Percentiles rank a stretch among this genome's conserved stretches.
Evolutionary conservation across 441 rosid species (phyloP).

Genomic region (Aquilaria agallochum): DNA sequence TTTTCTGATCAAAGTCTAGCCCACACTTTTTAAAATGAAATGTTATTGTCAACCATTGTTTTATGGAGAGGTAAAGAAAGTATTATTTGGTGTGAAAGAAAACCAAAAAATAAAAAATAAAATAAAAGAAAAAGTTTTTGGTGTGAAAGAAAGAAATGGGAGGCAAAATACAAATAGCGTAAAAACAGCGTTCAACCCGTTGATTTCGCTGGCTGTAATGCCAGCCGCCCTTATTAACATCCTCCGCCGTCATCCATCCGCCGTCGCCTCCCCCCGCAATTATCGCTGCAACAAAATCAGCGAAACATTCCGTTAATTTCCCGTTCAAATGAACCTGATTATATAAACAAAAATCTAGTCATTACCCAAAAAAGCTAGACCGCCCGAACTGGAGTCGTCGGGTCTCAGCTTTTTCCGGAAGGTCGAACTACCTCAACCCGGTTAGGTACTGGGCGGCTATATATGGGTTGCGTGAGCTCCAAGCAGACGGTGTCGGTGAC

Average conservation of each 20-base stretch:
- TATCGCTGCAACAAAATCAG: background rate
- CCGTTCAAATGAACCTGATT: background rate
- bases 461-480: constrained; percentile 84
- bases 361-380: background rate
- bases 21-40: no score
- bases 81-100: no score
- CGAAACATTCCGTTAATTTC: background rate
- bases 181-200: background rate
- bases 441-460: background rate
- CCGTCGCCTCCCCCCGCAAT: no score
- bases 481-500: constrained; percentile 83
- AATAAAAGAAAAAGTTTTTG: no score
- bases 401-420: background rate
- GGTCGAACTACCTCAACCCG: no score
- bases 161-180: no score
- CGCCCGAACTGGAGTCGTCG: background rate
- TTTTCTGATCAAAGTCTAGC: no score
- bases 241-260: no score
- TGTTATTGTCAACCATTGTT: no score
- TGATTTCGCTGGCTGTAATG: constrained; percentile 4
- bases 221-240: background rate
- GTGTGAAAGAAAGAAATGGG: no score
- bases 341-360: background rate
- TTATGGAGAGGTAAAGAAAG: no score
- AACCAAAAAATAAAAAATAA: no score